phyloP scores from a whole-genome alignment of 805 yeast species.

The Teunomyces lycoperdinae region DNA sequence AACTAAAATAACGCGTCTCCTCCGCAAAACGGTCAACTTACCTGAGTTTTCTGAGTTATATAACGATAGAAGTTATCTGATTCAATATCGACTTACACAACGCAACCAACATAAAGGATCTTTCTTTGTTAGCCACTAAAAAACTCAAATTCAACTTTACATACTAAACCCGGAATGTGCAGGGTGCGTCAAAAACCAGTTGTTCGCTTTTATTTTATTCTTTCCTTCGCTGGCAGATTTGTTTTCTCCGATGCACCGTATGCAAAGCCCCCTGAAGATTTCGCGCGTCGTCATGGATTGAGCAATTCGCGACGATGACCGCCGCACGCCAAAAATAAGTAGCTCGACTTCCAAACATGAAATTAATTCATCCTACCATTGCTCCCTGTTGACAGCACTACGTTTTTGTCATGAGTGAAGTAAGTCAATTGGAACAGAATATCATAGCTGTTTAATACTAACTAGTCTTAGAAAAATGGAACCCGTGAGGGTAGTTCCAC shows the following conservation, averaged over 20 bases:
- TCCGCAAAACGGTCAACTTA: too few species aligned
- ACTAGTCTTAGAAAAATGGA: not conserved
- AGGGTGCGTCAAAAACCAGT: not conserved
- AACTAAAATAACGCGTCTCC: too few species aligned
- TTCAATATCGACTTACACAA: too few species aligned
- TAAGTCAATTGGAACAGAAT: not conserved
- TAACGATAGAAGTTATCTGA: too few species aligned
- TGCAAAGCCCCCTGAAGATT: not conserved
- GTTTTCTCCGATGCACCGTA: not conserved
- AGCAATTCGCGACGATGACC: not conserved
- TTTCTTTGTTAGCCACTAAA: too few species aligned
- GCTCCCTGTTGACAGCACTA: not conserved
- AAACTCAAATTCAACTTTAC: too few species aligned
- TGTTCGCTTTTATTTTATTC: not conserved
- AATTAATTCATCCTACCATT: not conserved
- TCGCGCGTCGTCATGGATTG: not conserved
- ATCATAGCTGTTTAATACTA: not conserved
- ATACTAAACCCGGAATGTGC: not conserved
- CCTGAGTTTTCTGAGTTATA: too few species aligned
- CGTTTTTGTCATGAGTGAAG: not conserved
- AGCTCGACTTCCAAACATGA: not conserved
- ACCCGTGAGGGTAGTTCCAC: not conserved
- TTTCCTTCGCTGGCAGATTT: not conserved
- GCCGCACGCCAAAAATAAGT: not conserved
- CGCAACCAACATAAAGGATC: too few species aligned